Evolutionary conservation across 768 basidiomycete species (phyloP), one percentile per base, ranked within the genome.

Genomic region (Hericium coralloides): DNA sequence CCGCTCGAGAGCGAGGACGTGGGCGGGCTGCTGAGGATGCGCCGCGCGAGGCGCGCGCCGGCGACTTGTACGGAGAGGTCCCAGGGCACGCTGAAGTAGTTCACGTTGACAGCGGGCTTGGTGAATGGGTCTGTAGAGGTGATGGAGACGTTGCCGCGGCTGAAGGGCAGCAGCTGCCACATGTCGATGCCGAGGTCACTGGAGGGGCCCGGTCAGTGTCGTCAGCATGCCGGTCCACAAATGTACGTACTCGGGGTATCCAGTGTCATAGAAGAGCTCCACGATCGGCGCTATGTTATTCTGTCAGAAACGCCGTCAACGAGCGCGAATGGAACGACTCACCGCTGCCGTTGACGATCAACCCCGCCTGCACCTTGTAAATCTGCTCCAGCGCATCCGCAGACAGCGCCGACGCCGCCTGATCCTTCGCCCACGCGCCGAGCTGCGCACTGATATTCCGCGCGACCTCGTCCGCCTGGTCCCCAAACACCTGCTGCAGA

Each of bases 131-230:
- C 65, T 5, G 69, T 71, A 38, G 73, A 76, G 7, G 67, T 74
- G 62, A 81, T 76, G 51, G 68, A 69, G 36, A 81, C 77, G 18
- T 63, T 73, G 9, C 81, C 81, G 22, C 80, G 67, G 65, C 76
- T 76, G 69, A 81, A 82, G 1, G 80, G 80, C 4, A 83, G 72
- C 15, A 83, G 71, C 55, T 74, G 73, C 80, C 81, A 83, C 68
- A 76, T 72, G 57, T 73, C 70, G 53, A 82, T 74, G 3, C 80
- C 80, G n/a, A 81, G 57, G 9, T 67, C 72, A 49, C 76, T 45
- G 12, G 43, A 45, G 9, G 31, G 10, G 31, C 8, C 31, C 26
- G 31, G 31, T 45, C n/a, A 45, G 43, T 45, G 43, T 45, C 10
- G 43, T 18, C 12, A 8, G n/a, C 43, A 7, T n/a, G 12, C n/a